A percentile compares a stretch with the other conserved stretches of the same genome.
phyloP scores from a whole-genome alignment of 345 rosid genomes.

The Hibiscus mutabilis region DNA sequence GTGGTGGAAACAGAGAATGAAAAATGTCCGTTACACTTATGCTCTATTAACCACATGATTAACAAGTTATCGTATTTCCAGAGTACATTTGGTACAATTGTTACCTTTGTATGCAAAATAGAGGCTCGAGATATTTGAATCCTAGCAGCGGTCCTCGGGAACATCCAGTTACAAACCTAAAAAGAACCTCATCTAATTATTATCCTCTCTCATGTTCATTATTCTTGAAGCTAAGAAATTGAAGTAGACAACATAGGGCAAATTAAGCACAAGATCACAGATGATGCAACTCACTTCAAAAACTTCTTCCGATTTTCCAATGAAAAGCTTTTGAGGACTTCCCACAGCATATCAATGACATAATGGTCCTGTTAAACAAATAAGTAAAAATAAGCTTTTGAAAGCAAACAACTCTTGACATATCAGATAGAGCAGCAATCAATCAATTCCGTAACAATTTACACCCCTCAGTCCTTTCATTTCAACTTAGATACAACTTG shows the following conservation, averaged over 20 bases:
- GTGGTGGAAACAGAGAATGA: neutral
- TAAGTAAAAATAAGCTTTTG: neutral
- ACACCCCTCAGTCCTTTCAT: neutral
- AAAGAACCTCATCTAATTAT: conserved; percentile 9
- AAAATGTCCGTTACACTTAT: neutral
- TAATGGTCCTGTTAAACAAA: conserved; percentile 66
- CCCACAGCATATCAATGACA: conserved; percentile 97
- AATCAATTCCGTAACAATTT: neutral
- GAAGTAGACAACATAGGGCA: conserved; percentile 4
- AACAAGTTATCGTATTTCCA: conserved; percentile 11
- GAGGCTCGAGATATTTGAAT: conserved; percentile 82
- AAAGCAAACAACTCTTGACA: conserved; percentile 7
- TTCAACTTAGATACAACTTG: neutral
- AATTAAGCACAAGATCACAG: conserved; percentile 4
- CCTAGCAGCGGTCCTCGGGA: conserved; percentile 97
- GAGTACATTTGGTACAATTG: conserved; percentile 7
- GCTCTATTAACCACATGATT: neutral
- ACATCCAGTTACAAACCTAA: conserved; percentile 97
- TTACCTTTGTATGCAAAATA: conserved; percentile 95
- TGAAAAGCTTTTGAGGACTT: conserved; percentile 83
- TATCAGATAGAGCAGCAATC: neutral
- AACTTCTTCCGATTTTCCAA: conserved; percentile 76
- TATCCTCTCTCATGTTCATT: conserved; percentile 9
- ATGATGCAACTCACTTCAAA: conserved; percentile 60
- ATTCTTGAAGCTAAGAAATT: conserved; percentile 1